phyloP scores from a whole-genome alignment of 208 protist genomes.

The Crithidia brevicula region DNA sequence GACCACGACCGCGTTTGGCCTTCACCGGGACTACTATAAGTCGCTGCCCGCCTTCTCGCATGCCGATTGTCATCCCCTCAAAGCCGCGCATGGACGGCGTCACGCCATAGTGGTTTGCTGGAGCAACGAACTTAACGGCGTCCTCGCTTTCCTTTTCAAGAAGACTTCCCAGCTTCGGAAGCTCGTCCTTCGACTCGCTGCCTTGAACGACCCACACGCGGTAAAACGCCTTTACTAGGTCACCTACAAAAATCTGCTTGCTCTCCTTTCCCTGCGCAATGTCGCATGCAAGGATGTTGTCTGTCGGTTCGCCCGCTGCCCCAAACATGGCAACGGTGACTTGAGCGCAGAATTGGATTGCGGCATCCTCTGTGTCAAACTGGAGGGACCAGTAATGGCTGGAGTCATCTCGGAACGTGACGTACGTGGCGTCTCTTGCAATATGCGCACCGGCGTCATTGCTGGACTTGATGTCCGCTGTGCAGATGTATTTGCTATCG shows the following conservation, averaged over 20 bases:
- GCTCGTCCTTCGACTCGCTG: conserved; percentile 19
- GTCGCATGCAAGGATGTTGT: conserved; percentile 65
- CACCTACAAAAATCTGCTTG: conserved; percentile 61
- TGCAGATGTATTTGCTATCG: conserved; percentile 77
- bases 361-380: conserved; percentile 46
- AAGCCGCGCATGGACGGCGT: conserved; percentile 71
- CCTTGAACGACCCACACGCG: conserved; percentile 69
- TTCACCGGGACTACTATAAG: conserved; percentile 58
- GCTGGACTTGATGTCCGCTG: conserved; percentile 55
- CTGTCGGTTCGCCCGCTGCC: conserved; percentile 50
- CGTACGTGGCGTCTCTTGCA: conserved; percentile 56
- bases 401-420: conserved; percentile 78
- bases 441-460: conserved; percentile 73
- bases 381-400: conserved; percentile 67
- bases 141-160: conserved; percentile 62
- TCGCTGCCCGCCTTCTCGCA: conserved; percentile 62
- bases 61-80: conserved; percentile 79
- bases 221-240: conserved; percentile 58
- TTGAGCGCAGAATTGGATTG: conserved; percentile 63
- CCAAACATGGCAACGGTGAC: conserved; percentile 76
- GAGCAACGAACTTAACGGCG: conserved; percentile 44
- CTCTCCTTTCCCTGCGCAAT: conserved; percentile 44
- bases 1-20: conserved; percentile 52
- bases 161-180: conserved; percentile 67
- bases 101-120: conserved; percentile 69